phyloP scores from a whole-genome alignment of 1,284 basidiomycete species.

The Peniophora sp. region DNA sequence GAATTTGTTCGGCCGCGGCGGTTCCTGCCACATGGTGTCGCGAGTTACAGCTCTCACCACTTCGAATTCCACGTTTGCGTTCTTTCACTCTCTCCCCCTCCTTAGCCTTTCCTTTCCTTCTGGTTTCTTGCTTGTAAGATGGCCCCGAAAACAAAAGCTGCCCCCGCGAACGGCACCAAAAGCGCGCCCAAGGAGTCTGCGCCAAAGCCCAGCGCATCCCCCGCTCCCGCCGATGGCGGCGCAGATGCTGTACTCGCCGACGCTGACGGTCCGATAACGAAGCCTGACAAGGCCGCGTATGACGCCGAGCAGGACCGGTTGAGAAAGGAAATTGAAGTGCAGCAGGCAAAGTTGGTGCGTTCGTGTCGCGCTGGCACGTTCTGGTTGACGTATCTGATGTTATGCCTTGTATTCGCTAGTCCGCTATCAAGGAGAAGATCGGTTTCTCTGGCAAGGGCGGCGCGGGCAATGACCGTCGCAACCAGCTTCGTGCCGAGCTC shows the following conservation, averaged over 20 bases:
- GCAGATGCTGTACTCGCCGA: slow-evolving; percentile 33
- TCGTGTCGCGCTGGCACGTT: not conserved
- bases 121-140: slow-evolving; percentile 17
- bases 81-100: slow-evolving; percentile 8
- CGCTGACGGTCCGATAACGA: slow-evolving; percentile 30
- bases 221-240: slow-evolving; percentile 40
- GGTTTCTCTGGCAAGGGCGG: slow-evolving; percentile 48
- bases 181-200: slow-evolving; percentile 29
- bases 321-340: slow-evolving; percentile 75
- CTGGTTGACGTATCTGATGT: not conserved
- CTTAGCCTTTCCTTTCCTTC: slow-evolving; percentile 11
- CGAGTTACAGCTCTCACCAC: slow-evolving; percentile 8
- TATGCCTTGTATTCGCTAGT: slow-evolving; percentile 33
- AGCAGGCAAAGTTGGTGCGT: slow-evolving; percentile 77
- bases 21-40: not conserved
- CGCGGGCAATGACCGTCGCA: slow-evolving; percentile 66
- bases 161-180: slow-evolving; percentile 28
- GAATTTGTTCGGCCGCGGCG: not conserved
- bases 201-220: slow-evolving; percentile 22
- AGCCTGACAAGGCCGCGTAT: slow-evolving; percentile 76
- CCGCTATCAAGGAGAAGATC: slow-evolving; percentile 76
- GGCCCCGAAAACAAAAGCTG: slow-evolving; percentile 48
- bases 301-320: slow-evolving; percentile 80
- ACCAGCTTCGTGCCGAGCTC: slow-evolving; percentile 74
- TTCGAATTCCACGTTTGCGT: slow-evolving; percentile 7